phyloP scores from a whole-genome alignment of 495 filamentous ascomycete genomes.

The Penicilliopsis zonata region DNA sequence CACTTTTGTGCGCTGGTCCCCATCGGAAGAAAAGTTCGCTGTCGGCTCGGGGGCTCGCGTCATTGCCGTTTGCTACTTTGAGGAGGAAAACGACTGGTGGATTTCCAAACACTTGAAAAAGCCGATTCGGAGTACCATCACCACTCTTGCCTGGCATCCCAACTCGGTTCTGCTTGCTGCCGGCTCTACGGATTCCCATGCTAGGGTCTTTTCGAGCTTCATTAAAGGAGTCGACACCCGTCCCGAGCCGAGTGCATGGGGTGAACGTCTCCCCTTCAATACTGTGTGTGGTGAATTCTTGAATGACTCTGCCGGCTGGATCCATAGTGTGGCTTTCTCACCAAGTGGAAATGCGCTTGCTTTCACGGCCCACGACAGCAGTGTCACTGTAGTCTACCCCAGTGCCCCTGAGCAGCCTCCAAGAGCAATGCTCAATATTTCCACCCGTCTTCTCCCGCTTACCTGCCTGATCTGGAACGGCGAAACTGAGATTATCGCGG shows the following conservation, averaged over 20 bases:
- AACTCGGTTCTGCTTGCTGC: slow-evolving; percentile 91
- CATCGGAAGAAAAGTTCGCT: slow-evolving; percentile 92
- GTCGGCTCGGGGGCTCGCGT: slow-evolving; percentile 91
- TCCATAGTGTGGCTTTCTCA: slow-evolving; percentile 83
- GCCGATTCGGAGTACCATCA: slow-evolving; percentile 92
- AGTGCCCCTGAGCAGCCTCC: slow-evolving; percentile 86
- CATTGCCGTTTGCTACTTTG: slow-evolving; percentile 97
- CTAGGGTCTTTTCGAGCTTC: slow-evolving; percentile 87
- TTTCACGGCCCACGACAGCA: slow-evolving; percentile 88
- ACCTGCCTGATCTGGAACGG: slow-evolving; percentile 85
- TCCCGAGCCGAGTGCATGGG: slow-evolving; percentile 85
- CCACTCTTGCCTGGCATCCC: slow-evolving; percentile 88
- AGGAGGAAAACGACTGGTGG: slow-evolving; percentile 99
- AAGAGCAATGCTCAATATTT: slow-evolving; percentile 73
- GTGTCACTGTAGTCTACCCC: slow-evolving; percentile 91
- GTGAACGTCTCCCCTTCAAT: slow-evolving; percentile 90
- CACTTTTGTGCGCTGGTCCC: slow-evolving; percentile 95
- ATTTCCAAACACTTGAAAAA: slow-evolving; percentile 98
- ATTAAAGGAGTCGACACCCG: slow-evolving; percentile 87
- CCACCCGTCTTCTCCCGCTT: slow-evolving; percentile 81
- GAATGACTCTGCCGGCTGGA: slow-evolving; percentile 93
- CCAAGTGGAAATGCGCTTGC: slow-evolving; percentile 85
- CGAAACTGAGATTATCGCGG: slow-evolving; percentile 89
- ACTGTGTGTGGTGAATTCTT: slow-evolving; percentile 94
- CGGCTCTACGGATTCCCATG: slow-evolving; percentile 94